These are phyloP conservation scores for Pleurotus salmoneostramineus DNA, from an alignment of 768 basidiomycete species.

Conservation along the genomic window DNA sequence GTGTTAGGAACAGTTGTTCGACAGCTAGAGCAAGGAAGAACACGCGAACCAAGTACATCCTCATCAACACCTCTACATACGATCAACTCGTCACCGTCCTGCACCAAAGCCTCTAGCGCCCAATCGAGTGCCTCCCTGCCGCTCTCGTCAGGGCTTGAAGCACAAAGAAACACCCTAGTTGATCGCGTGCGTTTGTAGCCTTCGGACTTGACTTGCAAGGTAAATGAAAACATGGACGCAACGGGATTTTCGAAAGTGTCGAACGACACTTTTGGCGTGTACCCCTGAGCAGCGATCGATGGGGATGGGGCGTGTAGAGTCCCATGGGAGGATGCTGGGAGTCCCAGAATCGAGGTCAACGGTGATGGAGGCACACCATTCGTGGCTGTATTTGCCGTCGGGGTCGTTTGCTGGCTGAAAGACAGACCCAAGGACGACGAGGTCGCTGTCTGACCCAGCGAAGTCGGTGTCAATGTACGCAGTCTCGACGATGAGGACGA, in stretches of 20 bases:
- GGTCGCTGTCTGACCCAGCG: not conserved
- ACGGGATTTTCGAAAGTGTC: constrained; percentile 84
- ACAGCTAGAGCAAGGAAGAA: not conserved
- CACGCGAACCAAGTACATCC: constrained; percentile 68
- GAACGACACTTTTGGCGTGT: constrained; percentile 76
- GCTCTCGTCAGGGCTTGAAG: constrained; percentile 84
- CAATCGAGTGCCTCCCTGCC: constrained; percentile 89
- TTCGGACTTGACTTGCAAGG: constrained; percentile 79
- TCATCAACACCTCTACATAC: constrained; percentile 89
- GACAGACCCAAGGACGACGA: not conserved
- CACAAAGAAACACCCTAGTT: constrained; percentile 88
- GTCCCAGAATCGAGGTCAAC: constrained; percentile 9
- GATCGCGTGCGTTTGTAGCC: constrained; percentile 72
- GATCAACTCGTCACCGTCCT: constrained; percentile 90
- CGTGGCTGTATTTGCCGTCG: not conserved
- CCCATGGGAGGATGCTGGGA: constrained; percentile 9
- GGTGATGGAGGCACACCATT: constrained; percentile 2
- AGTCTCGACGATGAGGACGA: constrained; percentile 1
- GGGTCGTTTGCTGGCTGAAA: not conserved
- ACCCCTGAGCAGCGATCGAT: constrained; percentile 24
- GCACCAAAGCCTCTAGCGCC: constrained; percentile 80
- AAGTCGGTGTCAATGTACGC: not conserved
- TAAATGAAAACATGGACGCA: constrained; percentile 85
- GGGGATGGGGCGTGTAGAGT: constrained; percentile 11
- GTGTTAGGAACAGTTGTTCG: constrained; percentile 16